Percentiles rank a stretch among this genome's conserved stretches.
Conservation (phyloP, 345 rosid genomes). For the Streptanthus diversifolius region DNA sequence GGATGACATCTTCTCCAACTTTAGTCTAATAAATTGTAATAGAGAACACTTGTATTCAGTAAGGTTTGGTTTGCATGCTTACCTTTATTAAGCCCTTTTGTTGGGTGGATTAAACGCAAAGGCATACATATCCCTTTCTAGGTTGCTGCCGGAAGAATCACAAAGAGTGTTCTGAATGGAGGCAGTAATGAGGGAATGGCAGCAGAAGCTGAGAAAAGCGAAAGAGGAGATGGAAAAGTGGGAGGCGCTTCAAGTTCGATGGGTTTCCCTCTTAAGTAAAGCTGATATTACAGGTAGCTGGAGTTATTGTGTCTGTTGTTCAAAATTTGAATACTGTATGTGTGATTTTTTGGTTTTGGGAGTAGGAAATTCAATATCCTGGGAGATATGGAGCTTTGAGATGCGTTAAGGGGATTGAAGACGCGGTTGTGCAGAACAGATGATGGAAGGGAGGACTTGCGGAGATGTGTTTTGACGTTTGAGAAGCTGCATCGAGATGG, state of each 20-base stretch:
- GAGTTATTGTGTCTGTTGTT: background rate
- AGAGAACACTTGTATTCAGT: background rate
- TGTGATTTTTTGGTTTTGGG: background rate
- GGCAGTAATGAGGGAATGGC: conserved; percentile 59
- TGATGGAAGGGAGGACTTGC: conserved; percentile 56
- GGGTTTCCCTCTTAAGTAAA: conserved; percentile 55
- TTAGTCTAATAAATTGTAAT: background rate
- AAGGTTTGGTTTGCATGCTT: background rate
- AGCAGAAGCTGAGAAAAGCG: conserved; percentile 55
- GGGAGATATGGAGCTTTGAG: conserved; percentile 55
- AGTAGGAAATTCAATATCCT: conserved; percentile 49
- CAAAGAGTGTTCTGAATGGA: conserved; percentile 48
- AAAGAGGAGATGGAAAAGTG: conserved; percentile 63
- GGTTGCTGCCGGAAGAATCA: background rate
- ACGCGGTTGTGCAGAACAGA: conserved; percentile 58
- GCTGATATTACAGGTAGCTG: conserved; percentile 61
- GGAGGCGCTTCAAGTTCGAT: conserved; percentile 62
- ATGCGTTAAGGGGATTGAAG: conserved; percentile 48
- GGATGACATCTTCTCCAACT: conserved; percentile 6
- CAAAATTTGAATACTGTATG: background rate
- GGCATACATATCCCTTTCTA: conserved; percentile 1
- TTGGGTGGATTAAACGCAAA: conserved; percentile 2
- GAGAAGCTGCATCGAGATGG: conserved; percentile 56
- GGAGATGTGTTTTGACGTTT: conserved; percentile 45
- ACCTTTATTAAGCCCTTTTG: background rate